A percentile compares a stretch with the other conserved stretches of the same genome.
Evolutionary conservation across 805 yeast species (phyloP).

Genomic region (Brettanomyces anomalus): DNA sequence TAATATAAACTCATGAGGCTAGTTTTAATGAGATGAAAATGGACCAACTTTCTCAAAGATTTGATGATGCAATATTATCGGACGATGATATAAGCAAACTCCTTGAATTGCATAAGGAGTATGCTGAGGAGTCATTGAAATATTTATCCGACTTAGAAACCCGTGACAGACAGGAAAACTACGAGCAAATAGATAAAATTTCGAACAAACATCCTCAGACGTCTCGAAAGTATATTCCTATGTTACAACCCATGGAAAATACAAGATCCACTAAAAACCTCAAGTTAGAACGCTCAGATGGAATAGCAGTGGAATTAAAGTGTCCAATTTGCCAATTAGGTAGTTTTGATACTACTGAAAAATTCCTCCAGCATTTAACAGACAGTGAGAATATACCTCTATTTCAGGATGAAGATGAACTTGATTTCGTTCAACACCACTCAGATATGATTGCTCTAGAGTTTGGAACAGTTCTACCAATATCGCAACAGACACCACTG

Average conservation of each 20-base stretch:
- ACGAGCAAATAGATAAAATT: neutral
- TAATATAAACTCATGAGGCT: no score
- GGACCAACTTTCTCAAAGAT: no score
- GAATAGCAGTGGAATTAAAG: constrained; percentile 6
- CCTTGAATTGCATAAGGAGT: neutral
- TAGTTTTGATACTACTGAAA: neutral
- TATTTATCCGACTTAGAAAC: neutral
- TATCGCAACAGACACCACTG: neutral
- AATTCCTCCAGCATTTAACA: neutral
- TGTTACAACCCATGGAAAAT: neutral
- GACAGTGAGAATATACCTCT: constrained; percentile 3
- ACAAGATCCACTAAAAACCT: neutral
- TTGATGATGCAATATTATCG: neutral
- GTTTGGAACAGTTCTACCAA: constrained; percentile 2
- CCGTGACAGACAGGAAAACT: neutral
- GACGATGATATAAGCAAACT: neutral
- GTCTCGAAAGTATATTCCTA: constrained; percentile 1
- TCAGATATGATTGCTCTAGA: constrained; percentile 4
- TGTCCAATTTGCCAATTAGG: constrained; percentile 11
- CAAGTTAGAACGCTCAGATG: constrained; percentile 10
- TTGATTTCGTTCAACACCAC: neutral
- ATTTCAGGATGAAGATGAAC: constrained; percentile 5
- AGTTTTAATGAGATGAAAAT: no score
- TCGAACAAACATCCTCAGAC: neutral
- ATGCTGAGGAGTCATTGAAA: neutral